A percentile compares a stretch with the other conserved stretches of the same genome.
Evolutionary conservation across 768 basidiomycete species (phyloP).

Genomic region (Lactifluus piperatus): DNA sequence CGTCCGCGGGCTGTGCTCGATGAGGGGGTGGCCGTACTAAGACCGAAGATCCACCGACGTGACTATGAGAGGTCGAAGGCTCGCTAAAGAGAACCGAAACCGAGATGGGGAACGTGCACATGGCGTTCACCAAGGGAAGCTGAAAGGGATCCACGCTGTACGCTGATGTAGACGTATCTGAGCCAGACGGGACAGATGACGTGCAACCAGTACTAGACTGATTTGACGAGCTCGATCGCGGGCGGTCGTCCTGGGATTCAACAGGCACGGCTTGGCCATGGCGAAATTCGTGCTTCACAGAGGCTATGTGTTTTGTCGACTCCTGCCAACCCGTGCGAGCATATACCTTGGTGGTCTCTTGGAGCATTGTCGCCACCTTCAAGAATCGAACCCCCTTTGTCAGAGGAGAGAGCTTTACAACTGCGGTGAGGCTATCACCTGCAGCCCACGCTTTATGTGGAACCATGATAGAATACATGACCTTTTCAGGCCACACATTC

Average conservation of each 20-base stretch:
- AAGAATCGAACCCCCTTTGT: conserved; percentile 74
- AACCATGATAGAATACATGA: conserved; percentile 91
- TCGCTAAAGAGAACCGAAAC: background rate
- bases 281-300: conserved; percentile 58
- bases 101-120: background rate
- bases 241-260: conserved; percentile 26
- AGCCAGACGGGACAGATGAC: background rate
- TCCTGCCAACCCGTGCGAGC: conserved; percentile 49
- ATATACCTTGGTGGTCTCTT: conserved; percentile 63
- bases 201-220: conserved; percentile 4
- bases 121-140: background rate
- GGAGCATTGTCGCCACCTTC: conserved; percentile 56
- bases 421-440: conserved; percentile 73
- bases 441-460: conserved; percentile 96
- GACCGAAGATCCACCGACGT: conserved; percentile 8
- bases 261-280: conserved; percentile 41
- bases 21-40: background rate
- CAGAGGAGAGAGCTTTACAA: conserved; percentile 82
- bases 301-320: conserved; percentile 49
- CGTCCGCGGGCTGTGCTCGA: background rate
- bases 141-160: background rate
- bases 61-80: background rate
- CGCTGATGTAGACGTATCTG: conserved; percentile 8
- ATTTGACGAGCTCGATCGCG: conserved; percentile 20
- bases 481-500: conserved; percentile 95